Evolutionary conservation across 177 flowering plant genomes (phyloP), one percentile per base, ranked within the genome.

Genomic region (Telopea speciosissima): DNA sequence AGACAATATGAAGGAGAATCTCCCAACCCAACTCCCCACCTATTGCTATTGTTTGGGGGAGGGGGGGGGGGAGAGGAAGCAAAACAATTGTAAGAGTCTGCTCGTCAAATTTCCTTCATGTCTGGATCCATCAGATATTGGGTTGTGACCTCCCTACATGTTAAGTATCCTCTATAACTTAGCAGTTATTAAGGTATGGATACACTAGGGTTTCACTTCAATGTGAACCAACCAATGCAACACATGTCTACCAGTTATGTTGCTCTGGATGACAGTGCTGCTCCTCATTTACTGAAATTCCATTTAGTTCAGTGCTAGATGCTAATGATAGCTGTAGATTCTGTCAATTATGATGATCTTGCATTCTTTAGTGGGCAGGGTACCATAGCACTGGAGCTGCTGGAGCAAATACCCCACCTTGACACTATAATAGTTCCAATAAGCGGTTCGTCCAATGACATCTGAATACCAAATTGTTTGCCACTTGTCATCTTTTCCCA

Each of bases 371-470:
- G 98, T 82, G 97, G 97, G 33, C 96, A 89, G 77, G 96, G 96
- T 36, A 93, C 97, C 23, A 78, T 93, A 74, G 79, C 96, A 14
- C 77, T 91, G 78, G 98, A 93, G 83, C 83, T 93, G 69, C 77
- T 91, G 75, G 91, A 93, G 74, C 88, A 91, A 74, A 82, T 73
- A 33, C 91, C 90, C 13, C 78, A 89, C 52, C 52, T 93, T 12
- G 96, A 93, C 85, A 83, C 90, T 7, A 81, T 93, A 68, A 76
- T 93, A 40, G 93, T 88, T 72, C 98, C 98, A 56, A 87, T 93
- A 74, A 93, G 98, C 73, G 96, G 96, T 92, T 52, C 58, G 86
- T 72, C 66, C 24, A 65, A 33, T 52, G 6, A 11, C 19, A 36
- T 72, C 44, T 17, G 40, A 52, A 1, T 23, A 31, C 26, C 33